These are phyloP conservation scores for Salix suchowensis DNA, from an alignment of 345 rosid genomes.

Conservation along the genomic window DNA sequence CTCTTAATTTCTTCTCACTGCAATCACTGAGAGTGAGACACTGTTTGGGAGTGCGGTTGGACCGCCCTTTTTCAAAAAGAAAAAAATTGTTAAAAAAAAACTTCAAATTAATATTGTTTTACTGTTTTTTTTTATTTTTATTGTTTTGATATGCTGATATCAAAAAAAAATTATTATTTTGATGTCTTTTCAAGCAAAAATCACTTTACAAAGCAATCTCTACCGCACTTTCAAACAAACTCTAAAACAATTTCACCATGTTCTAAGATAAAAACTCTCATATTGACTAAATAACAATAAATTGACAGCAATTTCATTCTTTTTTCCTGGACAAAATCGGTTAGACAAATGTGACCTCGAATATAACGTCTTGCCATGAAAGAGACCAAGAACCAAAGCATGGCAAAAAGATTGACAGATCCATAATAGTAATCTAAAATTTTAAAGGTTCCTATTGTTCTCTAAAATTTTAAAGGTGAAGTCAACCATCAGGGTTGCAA, in stretches of 20 bases:
- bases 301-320: not conserved
- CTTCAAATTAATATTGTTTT: not conserved
- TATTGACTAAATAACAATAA: not conserved
- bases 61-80: too few species aligned
- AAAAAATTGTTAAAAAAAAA: too few species aligned
- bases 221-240: too few species aligned
- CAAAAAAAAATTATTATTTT: too few species aligned
- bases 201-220: too few species aligned
- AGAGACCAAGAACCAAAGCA: not conserved
- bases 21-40: not conserved
- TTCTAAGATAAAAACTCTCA: not conserved
- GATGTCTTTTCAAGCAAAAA: too few species aligned
- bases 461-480: not conserved
- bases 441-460: not conserved
- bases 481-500: not conserved
- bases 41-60: too few species aligned
- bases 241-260: not conserved
- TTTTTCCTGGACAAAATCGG: not conserved
- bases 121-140: too few species aligned
- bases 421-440: not conserved
- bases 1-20: not conserved
- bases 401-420: not conserved
- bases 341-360: not conserved
- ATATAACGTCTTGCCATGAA: not conserved
- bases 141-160: too few species aligned